Conservation (phyloP, 2,329 filamentous ascomycete species). For the Alternaria arborescens region DNA sequence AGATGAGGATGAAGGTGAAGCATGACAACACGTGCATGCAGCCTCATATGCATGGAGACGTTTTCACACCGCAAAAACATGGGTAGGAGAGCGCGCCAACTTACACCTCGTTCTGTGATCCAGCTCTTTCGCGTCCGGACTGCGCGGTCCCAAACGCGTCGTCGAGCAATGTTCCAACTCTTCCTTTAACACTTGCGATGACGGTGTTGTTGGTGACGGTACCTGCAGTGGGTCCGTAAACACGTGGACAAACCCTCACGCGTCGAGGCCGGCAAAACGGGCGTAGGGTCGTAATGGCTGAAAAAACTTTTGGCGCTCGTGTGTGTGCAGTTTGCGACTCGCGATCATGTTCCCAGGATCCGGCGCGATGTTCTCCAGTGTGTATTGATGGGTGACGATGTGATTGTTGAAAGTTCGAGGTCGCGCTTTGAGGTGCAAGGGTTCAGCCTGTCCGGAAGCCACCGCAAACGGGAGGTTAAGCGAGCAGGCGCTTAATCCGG, state of each 20-base stretch:
- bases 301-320: slow-evolving; percentile 17
- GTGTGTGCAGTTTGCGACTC: slow-evolving; percentile 17
- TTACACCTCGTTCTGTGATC: slow-evolving; percentile 16
- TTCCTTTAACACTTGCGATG: slow-evolving; percentile 19
- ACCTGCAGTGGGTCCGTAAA: slow-evolving; percentile 30
- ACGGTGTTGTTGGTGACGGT: slow-evolving; percentile 20
- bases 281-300: slow-evolving; percentile 19
- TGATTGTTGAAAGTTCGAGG: slow-evolving; percentile 24
- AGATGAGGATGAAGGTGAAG: slow-evolving; percentile 14
- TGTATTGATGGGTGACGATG: slow-evolving; percentile 24
- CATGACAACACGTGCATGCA: slow-evolving; percentile 8
- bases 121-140: not conserved
- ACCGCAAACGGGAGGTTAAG: slow-evolving; percentile 21
- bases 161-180: slow-evolving; percentile 8
- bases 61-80: slow-evolving; percentile 11
- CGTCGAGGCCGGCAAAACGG: slow-evolving; percentile 29
- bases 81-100: slow-evolving; percentile 16
- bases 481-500: slow-evolving; percentile 19
- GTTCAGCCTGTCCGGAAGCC: slow-evolving; percentile 24
- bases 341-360: slow-evolving; percentile 28
- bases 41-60: slow-evolving; percentile 9
- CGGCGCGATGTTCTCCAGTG: slow-evolving; percentile 7
- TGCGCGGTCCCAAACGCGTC: not conserved
- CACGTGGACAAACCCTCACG: slow-evolving; percentile 38
- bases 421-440: slow-evolving; percentile 28